Percentiles rank a stretch among this genome's conserved stretches.
These are phyloP conservation scores for Samsoniella hepiali DNA, from an alignment of 2,329 filamentous ascomycete genomes.

Conservation along the genomic window DNA sequence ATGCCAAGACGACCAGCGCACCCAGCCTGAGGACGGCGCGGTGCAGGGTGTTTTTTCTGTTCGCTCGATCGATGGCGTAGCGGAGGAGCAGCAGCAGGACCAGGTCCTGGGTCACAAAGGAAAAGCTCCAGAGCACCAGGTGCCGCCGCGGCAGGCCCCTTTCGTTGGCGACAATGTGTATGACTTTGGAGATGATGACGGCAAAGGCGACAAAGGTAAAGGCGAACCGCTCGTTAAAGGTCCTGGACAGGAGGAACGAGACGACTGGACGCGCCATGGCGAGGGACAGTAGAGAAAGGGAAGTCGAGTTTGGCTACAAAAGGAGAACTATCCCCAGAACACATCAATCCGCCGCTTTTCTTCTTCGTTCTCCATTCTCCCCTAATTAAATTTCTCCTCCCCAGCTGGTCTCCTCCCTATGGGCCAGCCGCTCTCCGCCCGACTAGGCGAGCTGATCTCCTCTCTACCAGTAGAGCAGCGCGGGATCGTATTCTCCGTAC, in stretches of 20 bases:
- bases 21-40: neutral
- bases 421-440: too few species aligned
- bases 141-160: slow-evolving; percentile 5
- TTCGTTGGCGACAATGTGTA: slow-evolving; percentile 13
- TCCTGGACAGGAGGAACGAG: neutral
- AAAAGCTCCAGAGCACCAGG: slow-evolving; percentile 14
- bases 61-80: neutral
- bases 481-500: too few species aligned
- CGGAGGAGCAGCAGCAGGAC: slow-evolving; percentile 9
- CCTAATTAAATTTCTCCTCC: too few species aligned
- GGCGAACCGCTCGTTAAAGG: slow-evolving; percentile 8
- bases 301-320: too few species aligned
- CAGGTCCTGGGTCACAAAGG: slow-evolving; percentile 15
- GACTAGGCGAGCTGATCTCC: too few species aligned
- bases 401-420: too few species aligned
- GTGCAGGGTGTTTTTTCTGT: neutral
- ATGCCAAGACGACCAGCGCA: neutral
- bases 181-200: slow-evolving; percentile 15
- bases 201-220: slow-evolving; percentile 16
- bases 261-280: neutral
- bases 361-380: too few species aligned
- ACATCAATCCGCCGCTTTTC: too few species aligned
- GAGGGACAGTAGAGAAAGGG: too few species aligned
- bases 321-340: too few species aligned
- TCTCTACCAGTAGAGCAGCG: too few species aligned